Conservation (phyloP, 2,329 filamentous ascomycete genomes). For the Cercospora sp. region DNA sequence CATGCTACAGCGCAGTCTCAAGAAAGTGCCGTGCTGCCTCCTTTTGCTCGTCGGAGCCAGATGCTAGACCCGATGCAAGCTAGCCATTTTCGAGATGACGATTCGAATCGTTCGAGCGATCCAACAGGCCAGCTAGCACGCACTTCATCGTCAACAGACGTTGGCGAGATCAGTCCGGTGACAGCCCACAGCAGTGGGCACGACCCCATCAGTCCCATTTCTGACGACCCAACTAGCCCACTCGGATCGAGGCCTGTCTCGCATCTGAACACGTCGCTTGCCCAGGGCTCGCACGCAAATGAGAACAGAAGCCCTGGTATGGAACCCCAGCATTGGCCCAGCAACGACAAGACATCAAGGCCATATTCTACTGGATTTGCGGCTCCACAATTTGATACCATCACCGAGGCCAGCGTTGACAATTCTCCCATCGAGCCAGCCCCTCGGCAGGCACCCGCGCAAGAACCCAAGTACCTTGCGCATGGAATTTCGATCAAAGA, state of each 20-base stretch:
- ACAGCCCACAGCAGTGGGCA: slow-evolving; percentile 24
- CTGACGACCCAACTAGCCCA: slow-evolving; percentile 19
- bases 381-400: slow-evolving; percentile 24
- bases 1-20: slow-evolving; percentile 30
- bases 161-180: slow-evolving; percentile 31
- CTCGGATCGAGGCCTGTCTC: slow-evolving; percentile 25
- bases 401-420: slow-evolving; percentile 24
- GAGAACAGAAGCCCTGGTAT: slow-evolving; percentile 10
- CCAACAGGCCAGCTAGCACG: slow-evolving; percentile 25
- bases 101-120: slow-evolving; percentile 32
- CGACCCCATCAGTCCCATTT: slow-evolving; percentile 22
- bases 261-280: slow-evolving; percentile 18
- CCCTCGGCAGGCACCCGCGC: not conserved
- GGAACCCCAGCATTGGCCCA: slow-evolving; percentile 1
- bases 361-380: slow-evolving; percentile 23
- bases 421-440: slow-evolving; percentile 21
- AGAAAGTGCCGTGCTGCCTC: slow-evolving; percentile 37
- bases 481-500: slow-evolving; percentile 16
- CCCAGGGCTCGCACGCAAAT: slow-evolving; percentile 12
- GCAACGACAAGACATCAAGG: slow-evolving; percentile 14
- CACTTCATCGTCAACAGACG: slow-evolving; percentile 25
- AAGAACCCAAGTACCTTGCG: slow-evolving; percentile 15
- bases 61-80: slow-evolving; percentile 35
- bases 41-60: slow-evolving; percentile 40
- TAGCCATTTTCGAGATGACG: slow-evolving; percentile 32